Percentiles rank a stretch among this genome's conserved stretches.
Conservation (phyloP, 2,329 filamentous ascomycete species). For the Monosporascus sp. region DNA sequence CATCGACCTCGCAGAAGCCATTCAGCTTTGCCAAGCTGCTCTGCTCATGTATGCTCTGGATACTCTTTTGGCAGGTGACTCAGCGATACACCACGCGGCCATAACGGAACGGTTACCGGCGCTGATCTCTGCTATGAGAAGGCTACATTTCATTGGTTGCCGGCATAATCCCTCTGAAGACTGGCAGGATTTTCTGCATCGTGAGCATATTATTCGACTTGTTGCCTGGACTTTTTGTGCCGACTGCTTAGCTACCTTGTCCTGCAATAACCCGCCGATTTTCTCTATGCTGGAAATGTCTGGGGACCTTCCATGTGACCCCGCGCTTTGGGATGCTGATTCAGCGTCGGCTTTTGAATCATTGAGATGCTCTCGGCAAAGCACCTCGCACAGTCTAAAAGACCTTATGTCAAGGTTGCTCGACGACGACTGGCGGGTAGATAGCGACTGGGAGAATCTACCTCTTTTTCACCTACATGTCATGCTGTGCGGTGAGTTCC, state of each 20-base stretch:
- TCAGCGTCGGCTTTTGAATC: neutral
- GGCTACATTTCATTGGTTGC: neutral
- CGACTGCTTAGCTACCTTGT: slow-evolving; percentile 3
- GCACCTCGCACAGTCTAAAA: neutral
- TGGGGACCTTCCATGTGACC: slow-evolving; percentile 6
- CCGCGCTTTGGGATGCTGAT: neutral
- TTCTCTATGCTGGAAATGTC: slow-evolving; percentile 5
- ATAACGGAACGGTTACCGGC: slow-evolving; percentile 1
- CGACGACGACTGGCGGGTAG: neutral
- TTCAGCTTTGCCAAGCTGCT: slow-evolving; percentile 6
- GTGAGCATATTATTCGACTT: slow-evolving; percentile 2
- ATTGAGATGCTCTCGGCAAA: neutral
- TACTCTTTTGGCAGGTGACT: slow-evolving; percentile 2
- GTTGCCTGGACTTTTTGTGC: slow-evolving; percentile 4
- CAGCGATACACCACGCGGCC: neutral
- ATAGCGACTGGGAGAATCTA: neutral
- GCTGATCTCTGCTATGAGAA: slow-evolving; percentile 1
- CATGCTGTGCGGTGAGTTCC: neutral
- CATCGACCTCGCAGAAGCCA: neutral
- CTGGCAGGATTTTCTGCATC: slow-evolving; percentile 1
- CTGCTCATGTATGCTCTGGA: slow-evolving; percentile 7
- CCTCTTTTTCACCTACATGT: neutral
- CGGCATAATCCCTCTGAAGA: slow-evolving; percentile 1
- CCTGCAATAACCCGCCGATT: slow-evolving; percentile 3
- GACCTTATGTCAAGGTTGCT: neutral